Conservation (phyloP, 192 early-diverging fungal genomes). For the Cladochytrium replicatum region DNA sequence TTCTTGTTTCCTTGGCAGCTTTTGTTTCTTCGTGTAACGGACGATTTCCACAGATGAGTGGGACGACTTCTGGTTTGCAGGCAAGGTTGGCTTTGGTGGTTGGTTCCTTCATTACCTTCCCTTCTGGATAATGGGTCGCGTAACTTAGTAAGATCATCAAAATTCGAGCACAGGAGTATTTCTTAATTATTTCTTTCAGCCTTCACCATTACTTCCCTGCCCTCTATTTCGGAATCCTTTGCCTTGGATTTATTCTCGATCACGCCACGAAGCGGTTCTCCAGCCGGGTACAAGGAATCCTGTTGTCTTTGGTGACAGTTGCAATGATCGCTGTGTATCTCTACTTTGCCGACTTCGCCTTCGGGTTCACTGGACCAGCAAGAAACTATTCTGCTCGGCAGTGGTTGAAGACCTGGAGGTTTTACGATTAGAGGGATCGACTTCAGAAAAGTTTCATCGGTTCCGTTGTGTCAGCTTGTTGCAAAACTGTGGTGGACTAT, state of each 20-base stretch:
- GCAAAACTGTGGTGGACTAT: too few relatives aligned
- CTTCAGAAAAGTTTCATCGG: too few relatives aligned
- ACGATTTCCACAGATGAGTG: conserved; percentile 30
- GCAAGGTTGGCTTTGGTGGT: conserved; percentile 66
- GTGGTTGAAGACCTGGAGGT: conserved; percentile 76
- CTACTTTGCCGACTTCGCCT: conserved; percentile 72
- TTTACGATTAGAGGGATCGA: conserved; percentile 49
- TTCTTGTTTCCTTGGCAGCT: not conserved
- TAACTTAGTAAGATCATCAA: conserved; percentile 54
- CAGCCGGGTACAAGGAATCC: conserved; percentile 30
- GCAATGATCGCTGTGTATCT: conserved; percentile 50
- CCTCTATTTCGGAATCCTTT: conserved; percentile 83
- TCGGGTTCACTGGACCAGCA: conserved; percentile 67
- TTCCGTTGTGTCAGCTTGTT: too few relatives aligned
- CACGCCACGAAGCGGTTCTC: conserved; percentile 34
- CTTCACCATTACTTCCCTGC: conserved; percentile 97
- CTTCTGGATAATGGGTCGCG: conserved; percentile 93
- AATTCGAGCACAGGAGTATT: not conserved
- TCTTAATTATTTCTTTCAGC: conserved; percentile 13
- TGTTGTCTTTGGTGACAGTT: conserved; percentile 15
- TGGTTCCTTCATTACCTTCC: conserved; percentile 93
- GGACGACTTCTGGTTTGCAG: conserved; percentile 64
- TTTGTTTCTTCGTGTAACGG: conserved; percentile 15
- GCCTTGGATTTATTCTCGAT: conserved; percentile 65
- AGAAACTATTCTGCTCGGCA: conserved; percentile 39